Evolutionary conservation across 345 rosid genomes (phyloP), one percentile per base, ranked within the genome.

Genomic region (Acer saccharum): DNA sequence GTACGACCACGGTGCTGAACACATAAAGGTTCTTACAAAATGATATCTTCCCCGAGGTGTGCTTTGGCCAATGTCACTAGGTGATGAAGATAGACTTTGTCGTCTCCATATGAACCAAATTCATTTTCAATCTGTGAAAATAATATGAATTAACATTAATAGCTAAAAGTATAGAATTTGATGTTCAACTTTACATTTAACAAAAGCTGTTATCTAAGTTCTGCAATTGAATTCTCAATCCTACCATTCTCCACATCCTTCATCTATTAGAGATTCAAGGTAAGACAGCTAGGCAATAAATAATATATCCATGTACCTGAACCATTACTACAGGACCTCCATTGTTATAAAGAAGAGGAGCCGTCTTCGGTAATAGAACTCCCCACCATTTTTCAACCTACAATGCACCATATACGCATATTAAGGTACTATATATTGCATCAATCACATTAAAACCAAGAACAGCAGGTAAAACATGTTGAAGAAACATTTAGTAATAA

Each of bases 271-370:
- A 73, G 1, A 17, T 44, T 39, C 35, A 39, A 35, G 12, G 48
- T 58, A 9, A 12, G 32, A 58, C 18, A 43, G 14, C 29, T 60
- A 41, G 21, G 54, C 16, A 71, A 32, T 39, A 20, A 60, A 39
- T 41, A 57, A 71, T 1, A 60, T 9, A 16, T 17, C 48, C 64
- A 65, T 4, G 50, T 85, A 95, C 99, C 96, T 95, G 99, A 80
- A 93, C 88, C 99, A 95, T 95, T 79, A 90, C 79, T 77, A 95
- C 79, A 65, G 99, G 96, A 71, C 99, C 99, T 17, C 99, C 97
- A 73, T 89, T 92, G 66, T 81, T 76, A 86, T 91, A 93, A 79
- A 93, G 94, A 77, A 92, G 82, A 80, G 93, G 90, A 75, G 80
- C 82, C 50, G 92, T 78, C 86, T 88, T 95, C 0, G 92, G 94